A percentile compares a stretch with the other conserved stretches of the same genome.
Conservation (phyloP, 2,329 filamentous ascomycete species). For the Penicillium sp. region DNA sequence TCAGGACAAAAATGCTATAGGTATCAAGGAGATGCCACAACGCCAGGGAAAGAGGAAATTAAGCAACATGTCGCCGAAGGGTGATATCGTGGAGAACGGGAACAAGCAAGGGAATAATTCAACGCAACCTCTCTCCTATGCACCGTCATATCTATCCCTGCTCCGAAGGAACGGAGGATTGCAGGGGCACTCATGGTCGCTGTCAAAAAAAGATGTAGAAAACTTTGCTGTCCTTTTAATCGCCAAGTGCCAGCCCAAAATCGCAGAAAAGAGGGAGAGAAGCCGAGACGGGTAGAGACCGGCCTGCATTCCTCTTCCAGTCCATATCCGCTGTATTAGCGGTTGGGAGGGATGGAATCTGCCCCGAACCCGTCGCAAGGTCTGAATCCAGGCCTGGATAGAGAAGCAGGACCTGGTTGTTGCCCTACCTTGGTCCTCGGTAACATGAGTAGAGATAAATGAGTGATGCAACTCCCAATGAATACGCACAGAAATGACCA, state of each 20-base stretch:
- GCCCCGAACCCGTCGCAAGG: neutral
- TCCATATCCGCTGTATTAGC: neutral
- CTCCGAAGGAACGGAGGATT: neutral
- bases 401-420: neutral
- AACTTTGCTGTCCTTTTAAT: conserved; percentile 5
- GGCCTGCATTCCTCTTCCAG: neutral
- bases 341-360: neutral
- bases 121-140: conserved; percentile 12
- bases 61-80: conserved; percentile 14
- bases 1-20: conserved; percentile 15
- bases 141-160: conserved; percentile 11
- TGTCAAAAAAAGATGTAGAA: neutral
- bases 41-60: conserved; percentile 16
- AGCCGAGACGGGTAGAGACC: neutral
- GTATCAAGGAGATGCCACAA: conserved; percentile 21
- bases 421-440: neutral
- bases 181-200: conserved; percentile 1
- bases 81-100: conserved; percentile 3
- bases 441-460: conserved; percentile 1
- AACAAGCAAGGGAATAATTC: conserved; percentile 15
- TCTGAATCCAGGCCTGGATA: neutral
- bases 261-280: neutral
- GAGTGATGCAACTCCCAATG: conserved; percentile 8
- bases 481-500: conserved; percentile 8
- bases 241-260: conserved; percentile 5